These are phyloP conservation scores for Stachybotrys chartarum DNA, from an alignment of 2,329 filamentous ascomycete species.

Conservation along the genomic window DNA sequence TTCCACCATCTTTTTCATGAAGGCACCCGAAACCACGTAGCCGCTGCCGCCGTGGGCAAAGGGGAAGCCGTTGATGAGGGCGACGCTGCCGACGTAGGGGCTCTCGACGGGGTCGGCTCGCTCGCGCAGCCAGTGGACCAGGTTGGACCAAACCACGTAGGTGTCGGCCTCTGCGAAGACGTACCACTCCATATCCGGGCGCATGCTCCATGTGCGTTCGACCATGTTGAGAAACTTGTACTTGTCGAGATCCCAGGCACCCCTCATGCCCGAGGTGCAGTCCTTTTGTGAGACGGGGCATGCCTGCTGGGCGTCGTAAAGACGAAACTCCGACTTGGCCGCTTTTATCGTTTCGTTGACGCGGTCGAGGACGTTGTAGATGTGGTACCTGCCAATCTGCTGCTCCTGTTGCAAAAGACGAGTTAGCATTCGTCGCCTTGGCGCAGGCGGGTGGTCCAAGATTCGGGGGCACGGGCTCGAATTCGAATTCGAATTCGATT, in stretches of 20 bases:
- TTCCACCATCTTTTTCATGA: constrained; percentile 40
- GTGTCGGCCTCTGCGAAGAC: constrained; percentile 54
- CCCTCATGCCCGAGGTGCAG: constrained; percentile 24
- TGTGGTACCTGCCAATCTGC: constrained; percentile 37
- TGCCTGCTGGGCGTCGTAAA: constrained; percentile 36
- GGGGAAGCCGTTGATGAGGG: constrained; percentile 33
- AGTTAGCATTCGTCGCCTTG: neutral
- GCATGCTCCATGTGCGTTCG: constrained; percentile 45
- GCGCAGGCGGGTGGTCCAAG: too few relatives aligned
- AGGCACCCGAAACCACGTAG: constrained; percentile 45
- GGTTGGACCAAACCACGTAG: constrained; percentile 48
- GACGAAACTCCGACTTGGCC: constrained; percentile 34
- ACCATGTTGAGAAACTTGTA: constrained; percentile 56
- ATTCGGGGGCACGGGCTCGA: too few relatives aligned
- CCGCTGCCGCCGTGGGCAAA: constrained; percentile 54
- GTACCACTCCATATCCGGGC: constrained; percentile 49
- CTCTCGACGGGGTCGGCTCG: constrained; percentile 33
- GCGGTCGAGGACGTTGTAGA: constrained; percentile 33
- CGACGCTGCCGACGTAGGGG: constrained; percentile 44
- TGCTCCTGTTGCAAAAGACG: constrained; percentile 29
- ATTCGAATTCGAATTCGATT: too few relatives aligned
- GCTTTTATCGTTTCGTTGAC: constrained; percentile 29
- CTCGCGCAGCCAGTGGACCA: constrained; percentile 41
- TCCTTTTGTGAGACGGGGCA: constrained; percentile 40
- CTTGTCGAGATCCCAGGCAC: constrained; percentile 50